A percentile compares a stretch with the other conserved stretches of the same genome.
These are phyloP conservation scores for Lavandula angustifolia DNA, from an alignment of 257 asterid species.

Conservation along the genomic window DNA sequence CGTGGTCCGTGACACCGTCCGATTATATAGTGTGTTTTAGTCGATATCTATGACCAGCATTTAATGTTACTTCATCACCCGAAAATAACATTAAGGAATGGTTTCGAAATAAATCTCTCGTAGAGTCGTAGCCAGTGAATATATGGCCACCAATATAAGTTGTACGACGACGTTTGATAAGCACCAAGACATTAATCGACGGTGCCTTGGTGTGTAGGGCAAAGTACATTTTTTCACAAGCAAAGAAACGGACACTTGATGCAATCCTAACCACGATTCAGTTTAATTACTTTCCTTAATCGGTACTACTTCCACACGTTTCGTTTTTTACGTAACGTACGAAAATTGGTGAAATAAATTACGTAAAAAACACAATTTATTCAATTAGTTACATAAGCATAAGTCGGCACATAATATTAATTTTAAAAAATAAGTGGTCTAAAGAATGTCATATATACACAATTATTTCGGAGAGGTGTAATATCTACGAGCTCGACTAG, in stretches of 20 bases:
- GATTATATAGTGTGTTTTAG: no score
- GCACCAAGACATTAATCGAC: constrained; percentile 4
- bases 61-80: no score
- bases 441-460: no score
- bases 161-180: neutral
- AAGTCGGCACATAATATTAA: no score
- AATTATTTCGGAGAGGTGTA: no score
- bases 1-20: no score
- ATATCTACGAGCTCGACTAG: no score
- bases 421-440: neutral
- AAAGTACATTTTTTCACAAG: constrained; percentile 26
- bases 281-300: neutral
- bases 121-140: no score
- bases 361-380: neutral
- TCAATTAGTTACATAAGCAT: neutral
- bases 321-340: neutral
- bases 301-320: neutral
- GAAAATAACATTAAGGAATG: no score
- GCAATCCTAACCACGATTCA: neutral
- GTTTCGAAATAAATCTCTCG: no score
- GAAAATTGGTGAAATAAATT: neutral
- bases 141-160: neutral
- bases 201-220: constrained; percentile 36
- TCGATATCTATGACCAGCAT: no score
- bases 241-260: constrained; percentile 21